Evolutionary conservation across 108 stramenopile species (phyloP).

Genomic region (Schizochytrium sp.): DNA sequence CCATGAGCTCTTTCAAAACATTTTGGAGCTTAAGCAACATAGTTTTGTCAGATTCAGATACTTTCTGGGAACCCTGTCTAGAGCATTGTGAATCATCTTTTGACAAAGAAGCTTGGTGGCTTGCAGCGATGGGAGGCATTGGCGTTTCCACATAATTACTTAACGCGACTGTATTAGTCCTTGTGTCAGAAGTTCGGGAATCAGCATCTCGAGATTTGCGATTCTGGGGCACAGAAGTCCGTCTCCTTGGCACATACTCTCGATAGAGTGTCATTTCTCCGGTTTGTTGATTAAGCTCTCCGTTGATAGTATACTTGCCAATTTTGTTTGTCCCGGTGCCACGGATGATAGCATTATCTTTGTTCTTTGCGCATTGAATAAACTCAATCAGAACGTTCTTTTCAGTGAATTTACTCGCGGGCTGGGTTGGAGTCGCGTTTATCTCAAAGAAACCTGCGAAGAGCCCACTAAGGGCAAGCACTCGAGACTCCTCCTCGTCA

Average conservation of each 20-base stretch:
- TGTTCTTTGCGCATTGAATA: not conserved
- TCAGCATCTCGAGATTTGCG: not conserved
- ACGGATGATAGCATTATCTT: not conserved
- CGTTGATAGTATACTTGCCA: slow-evolving; percentile 49
- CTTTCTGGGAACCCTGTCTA: too few relatives aligned
- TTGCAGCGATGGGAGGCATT: too few relatives aligned
- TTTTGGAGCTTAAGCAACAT: slow-evolving; percentile 65
- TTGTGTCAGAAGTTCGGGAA: too few relatives aligned
- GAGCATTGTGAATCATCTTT: too few relatives aligned
- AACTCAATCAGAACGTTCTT: not conserved
- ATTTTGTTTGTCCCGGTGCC: slow-evolving; percentile 14
- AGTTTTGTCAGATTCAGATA: not conserved
- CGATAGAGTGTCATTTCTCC: not conserved
- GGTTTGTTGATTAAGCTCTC: not conserved
- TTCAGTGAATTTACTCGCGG: slow-evolving; percentile 13
- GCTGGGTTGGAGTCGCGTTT: not conserved
- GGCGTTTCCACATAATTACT: too few relatives aligned
- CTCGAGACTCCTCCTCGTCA: not conserved
- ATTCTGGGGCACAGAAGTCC: not conserved
- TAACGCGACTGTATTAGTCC: too few relatives aligned
- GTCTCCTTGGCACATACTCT: slow-evolving; percentile 19
- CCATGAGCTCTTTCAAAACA: slow-evolving; percentile 37
- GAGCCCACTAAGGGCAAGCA: not conserved
- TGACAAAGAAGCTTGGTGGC: too few relatives aligned
- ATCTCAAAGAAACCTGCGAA: slow-evolving; percentile 13